Conservation (phyloP, 2,329 filamentous ascomycete genomes). For the Corinectria fuckeliana region DNA sequence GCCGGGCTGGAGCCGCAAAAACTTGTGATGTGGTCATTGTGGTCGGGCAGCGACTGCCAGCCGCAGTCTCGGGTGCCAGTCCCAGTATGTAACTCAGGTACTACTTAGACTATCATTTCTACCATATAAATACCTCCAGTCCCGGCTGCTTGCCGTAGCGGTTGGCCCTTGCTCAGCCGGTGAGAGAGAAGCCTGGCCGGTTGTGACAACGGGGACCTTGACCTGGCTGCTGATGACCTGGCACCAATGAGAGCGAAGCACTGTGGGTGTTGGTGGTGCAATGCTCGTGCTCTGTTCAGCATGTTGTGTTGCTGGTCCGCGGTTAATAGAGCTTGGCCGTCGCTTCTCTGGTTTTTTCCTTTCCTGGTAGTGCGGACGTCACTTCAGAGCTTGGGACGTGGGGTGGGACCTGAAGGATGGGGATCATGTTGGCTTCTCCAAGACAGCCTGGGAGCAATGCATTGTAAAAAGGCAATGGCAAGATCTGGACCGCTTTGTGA, state of each 20-base stretch:
- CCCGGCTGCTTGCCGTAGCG: not conserved
- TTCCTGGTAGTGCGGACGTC: conserved; percentile 18
- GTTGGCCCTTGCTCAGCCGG: not conserved
- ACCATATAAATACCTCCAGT: not conserved
- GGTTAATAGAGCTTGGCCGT: conserved; percentile 1
- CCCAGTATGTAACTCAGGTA: too few species aligned
- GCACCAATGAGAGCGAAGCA: conserved; percentile 12
- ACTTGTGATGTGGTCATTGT: conserved; percentile 28
- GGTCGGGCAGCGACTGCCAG: conserved; percentile 31
- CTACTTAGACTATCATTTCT: too few species aligned
- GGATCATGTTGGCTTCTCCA: conserved; percentile 4
- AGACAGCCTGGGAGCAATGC: not conserved
- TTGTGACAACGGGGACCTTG: not conserved
- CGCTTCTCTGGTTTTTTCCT: conserved; percentile 14
- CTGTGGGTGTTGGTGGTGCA: not conserved
- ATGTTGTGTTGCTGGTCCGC: conserved; percentile 2
- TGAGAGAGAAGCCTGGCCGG: not conserved
- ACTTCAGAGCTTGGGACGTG: conserved; percentile 19
- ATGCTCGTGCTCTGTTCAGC: conserved; percentile 4
- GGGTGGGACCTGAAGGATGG: conserved; percentile 7
- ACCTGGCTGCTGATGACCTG: conserved; percentile 11
- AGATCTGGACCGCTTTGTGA: not conserved
- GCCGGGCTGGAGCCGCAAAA: conserved; percentile 23
- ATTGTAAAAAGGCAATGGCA: conserved; percentile 4
- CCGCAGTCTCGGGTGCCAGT: conserved; percentile 7